These are phyloP conservation scores for Forsythia suspensa DNA, from an alignment of 257 asterid genomes.

Conservation along the genomic window DNA sequence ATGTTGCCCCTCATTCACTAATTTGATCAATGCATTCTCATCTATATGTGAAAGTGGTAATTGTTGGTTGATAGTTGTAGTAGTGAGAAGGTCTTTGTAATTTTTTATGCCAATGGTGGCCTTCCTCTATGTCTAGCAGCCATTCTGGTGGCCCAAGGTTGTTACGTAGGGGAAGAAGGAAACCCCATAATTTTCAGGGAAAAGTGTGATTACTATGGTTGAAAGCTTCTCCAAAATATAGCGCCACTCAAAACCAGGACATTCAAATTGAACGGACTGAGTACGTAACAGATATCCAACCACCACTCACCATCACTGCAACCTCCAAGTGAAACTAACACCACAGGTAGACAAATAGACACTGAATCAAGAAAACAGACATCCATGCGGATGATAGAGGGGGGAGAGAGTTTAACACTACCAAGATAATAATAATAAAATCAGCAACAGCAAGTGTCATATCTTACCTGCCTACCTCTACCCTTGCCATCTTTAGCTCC, in stretches of 20 bases:
- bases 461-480: constrained; percentile 96
- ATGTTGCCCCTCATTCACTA: background rate
- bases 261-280: background rate
- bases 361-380: background rate
- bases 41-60: too few species aligned
- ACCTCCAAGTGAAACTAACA: background rate
- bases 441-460: background rate
- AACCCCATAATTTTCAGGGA: background rate
- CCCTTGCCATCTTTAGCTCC: constrained; percentile 99
- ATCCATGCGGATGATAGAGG: background rate
- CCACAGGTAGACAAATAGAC: background rate
- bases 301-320: background rate
- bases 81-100: background rate
- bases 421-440: background rate
- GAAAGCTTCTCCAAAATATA: background rate
- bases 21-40: too few species aligned
- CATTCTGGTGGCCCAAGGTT: background rate
- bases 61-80: background rate
- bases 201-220: background rate
- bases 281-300: background rate
- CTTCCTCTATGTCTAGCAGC: background rate
- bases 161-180: background rate
- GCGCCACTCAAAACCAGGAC: background rate
- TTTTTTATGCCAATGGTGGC: background rate
- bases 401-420: background rate